Evolutionary conservation across 805 yeast species (phyloP).

Genomic region (Danielia reshetovae): DNA sequence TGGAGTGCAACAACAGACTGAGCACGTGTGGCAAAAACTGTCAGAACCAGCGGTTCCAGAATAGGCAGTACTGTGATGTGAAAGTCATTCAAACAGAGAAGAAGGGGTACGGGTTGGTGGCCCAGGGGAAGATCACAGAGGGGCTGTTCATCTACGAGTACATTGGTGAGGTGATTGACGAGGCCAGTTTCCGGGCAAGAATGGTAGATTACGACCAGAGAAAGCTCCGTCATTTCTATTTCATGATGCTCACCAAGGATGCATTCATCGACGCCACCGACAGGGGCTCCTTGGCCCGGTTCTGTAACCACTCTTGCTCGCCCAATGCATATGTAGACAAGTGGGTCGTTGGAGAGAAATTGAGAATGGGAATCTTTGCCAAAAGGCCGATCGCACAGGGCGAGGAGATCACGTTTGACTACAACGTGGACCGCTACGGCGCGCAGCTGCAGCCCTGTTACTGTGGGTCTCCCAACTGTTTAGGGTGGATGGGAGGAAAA

Average conservation of each 20-base stretch:
- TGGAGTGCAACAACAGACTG: conserved; percentile 76
- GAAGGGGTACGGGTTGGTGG: conserved; percentile 90
- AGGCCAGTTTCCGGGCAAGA: conserved; percentile 65
- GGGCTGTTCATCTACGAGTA: conserved; percentile 85
- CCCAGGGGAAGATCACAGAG: conserved; percentile 52
- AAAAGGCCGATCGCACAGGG: conserved; percentile 66
- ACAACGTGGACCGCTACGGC: conserved; percentile 95
- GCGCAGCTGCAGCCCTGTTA: conserved; percentile 91
- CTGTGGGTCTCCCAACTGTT: conserved; percentile 90
- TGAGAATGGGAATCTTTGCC: conserved; percentile 93
- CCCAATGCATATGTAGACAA: conserved; percentile 95
- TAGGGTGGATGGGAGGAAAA: conserved; percentile 93
- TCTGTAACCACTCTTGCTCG: conserved; percentile 91
- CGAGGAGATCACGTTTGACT: conserved; percentile 89
- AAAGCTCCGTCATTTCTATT: conserved; percentile 78
- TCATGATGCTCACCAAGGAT: conserved; percentile 92
- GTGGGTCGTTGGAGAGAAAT: conserved; percentile 91
- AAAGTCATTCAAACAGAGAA: conserved; percentile 76
- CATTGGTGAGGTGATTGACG: conserved; percentile 90
- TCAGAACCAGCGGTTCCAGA: conserved; percentile 85
- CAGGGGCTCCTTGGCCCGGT: conserved; percentile 84
- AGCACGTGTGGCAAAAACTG: conserved; percentile 75
- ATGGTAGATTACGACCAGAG: conserved; percentile 69
- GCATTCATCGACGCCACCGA: conserved; percentile 94
- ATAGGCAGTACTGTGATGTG: conserved; percentile 65